phyloP scores from a whole-genome alignment of 805 yeast species.

The Ogataea neopini region DNA sequence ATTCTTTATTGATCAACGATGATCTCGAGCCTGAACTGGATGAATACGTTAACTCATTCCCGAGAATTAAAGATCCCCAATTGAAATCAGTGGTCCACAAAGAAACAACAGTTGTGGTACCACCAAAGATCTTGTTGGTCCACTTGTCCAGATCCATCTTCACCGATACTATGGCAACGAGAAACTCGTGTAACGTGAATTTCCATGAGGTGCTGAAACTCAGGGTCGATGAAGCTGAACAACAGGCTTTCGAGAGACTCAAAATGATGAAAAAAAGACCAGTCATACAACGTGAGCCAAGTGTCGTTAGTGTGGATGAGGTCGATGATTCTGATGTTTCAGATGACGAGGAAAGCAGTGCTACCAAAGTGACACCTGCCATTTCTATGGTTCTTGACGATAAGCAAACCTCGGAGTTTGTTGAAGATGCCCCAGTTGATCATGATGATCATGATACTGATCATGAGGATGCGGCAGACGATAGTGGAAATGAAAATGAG shows the following conservation, averaged over 20 bases:
- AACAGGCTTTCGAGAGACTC: constrained; percentile 20
- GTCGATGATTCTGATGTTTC: constrained; percentile 38
- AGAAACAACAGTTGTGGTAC: constrained; percentile 55
- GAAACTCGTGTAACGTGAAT: constrained; percentile 73
- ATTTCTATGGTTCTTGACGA: constrained; percentile 21
- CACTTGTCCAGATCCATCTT: constrained; percentile 86
- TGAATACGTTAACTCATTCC: constrained; percentile 47
- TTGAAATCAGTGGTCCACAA: constrained; percentile 69
- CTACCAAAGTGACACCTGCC: constrained; percentile 14
- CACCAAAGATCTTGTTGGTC: constrained; percentile 74
- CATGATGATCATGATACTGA: constrained; percentile 18
- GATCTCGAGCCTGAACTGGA: constrained; percentile 58
- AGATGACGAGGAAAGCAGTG: constrained; percentile 30
- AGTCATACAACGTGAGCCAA: constrained; percentile 28
- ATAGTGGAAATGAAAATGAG: not conserved
- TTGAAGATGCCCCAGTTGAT: constrained; percentile 25
- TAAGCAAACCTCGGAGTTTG: constrained; percentile 25
- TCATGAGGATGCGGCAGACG: constrained; percentile 6
- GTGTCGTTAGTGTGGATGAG: not conserved
- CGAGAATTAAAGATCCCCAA: constrained; percentile 20
- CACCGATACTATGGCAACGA: constrained; percentile 61
- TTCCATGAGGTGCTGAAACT: constrained; percentile 59
- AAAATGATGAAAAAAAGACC: constrained; percentile 1
- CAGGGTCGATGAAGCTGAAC: constrained; percentile 43
- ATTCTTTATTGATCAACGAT: constrained; percentile 56